Percentiles rank a stretch among this genome's conserved stretches.
phyloP scores from a whole-genome alignment of 257 asterid genomes.

The Nicotiana paniculata region DNA sequence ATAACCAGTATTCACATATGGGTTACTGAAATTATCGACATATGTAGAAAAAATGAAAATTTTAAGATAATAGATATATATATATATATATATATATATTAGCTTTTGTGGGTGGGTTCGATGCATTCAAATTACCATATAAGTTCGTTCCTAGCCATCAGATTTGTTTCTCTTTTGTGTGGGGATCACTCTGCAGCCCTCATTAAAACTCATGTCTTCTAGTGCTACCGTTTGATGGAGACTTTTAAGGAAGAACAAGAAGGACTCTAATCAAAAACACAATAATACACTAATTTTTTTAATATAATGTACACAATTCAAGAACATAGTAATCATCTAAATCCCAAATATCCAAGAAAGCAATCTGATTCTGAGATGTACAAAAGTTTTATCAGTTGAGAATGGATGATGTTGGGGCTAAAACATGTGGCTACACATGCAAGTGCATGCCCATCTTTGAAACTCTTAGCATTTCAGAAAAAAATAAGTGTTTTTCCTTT shows the following conservation, averaged over 20 bases:
- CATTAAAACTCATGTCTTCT: conserved; percentile 41
- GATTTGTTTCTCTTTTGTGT: conserved; percentile 22
- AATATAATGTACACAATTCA: background rate
- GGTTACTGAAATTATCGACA: background rate
- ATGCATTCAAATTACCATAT: conserved; percentile 23
- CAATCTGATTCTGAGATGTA: background rate
- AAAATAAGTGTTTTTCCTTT: background rate
- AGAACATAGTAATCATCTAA: conserved; percentile 6
- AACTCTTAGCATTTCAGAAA: background rate
- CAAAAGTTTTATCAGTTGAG: background rate
- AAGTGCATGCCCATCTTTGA: conserved; percentile 6
- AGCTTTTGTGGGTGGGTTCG: conserved; percentile 22
- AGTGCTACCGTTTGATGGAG: conserved; percentile 40
- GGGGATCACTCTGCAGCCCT: conserved; percentile 26
- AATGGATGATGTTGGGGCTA: background rate
- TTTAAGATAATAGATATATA: background rate
- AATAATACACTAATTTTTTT: background rate
- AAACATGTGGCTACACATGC: conserved; percentile 20
- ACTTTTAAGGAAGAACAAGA: conserved; percentile 10
- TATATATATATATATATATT: background rate
- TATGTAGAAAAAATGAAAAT: background rate
- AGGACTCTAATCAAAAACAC: conserved; percentile 5
- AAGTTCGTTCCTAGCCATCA: conserved; percentile 25
- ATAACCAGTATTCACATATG: background rate
- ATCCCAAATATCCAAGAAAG: background rate